Evolutionary conservation across 2,329 filamentous ascomycete species (phyloP), one percentile per base, ranked within the genome.

Genomic region (Calonectria crousiana): DNA sequence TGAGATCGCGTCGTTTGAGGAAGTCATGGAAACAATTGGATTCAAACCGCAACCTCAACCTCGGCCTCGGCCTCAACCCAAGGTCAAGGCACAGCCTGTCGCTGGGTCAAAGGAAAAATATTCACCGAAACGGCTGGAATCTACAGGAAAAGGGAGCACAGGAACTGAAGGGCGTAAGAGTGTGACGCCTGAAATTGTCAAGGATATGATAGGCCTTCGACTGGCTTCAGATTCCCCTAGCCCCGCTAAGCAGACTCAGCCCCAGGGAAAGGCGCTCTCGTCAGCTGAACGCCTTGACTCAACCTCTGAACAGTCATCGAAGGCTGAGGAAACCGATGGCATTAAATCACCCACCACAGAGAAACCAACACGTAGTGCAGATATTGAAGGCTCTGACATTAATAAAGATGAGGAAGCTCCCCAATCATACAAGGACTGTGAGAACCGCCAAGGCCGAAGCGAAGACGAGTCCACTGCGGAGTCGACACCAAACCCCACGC

Each of bases 1-100:
- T 60, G 90, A 92, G 58, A 87, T 93, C 3, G 87, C 93, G 34
- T 89, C 89, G 2, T 90, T 90, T 30, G 85, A 88, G 28, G 89
- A 93, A 38, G 86, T 95, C n/a, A 85, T 93, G 5, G 81, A 82
- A 51, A 77, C 62, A 9, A 75, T 83, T 32, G 76, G 76, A 60
- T 53, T 76, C 10, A 69, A 73, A 53, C 34, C 69, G 20, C 77
- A 75, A 69, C 52, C 75, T 11, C 14, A 20, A 16, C 51, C 56
- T 28, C 56, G 16, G 18, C 18, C 8, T 44, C 41, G 10, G 18
- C 6, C 41, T 20, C 41, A 20, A n/a, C 11, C 56, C 14, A 60
- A 60, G 23, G 14, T 26, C n/a, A 23, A 26, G 23, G 23, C 34
- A 1, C 77, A 71, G 58, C 30, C 72, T 34, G 36, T 26, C 28